phyloP scores from a whole-genome alignment of 352 stramenopile species.

The Salisapilia sapeloensis region DNA sequence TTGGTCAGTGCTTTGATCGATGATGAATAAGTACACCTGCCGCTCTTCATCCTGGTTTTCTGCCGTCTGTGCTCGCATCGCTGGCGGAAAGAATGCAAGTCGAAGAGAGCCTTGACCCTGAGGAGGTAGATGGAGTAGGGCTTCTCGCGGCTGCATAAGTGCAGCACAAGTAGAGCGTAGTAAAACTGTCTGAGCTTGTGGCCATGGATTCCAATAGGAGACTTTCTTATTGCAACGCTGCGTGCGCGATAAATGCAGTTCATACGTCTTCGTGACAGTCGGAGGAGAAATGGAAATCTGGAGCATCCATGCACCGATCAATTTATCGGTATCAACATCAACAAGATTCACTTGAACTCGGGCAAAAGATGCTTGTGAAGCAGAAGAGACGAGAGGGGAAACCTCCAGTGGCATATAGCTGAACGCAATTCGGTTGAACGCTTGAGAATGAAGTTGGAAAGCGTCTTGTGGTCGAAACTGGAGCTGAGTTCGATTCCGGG shows the following conservation, averaged over 20 bases:
- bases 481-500: slow-evolving; percentile 15
- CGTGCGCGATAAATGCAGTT: slow-evolving; percentile 45
- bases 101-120: slow-evolving; percentile 34
- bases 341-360: slow-evolving; percentile 74
- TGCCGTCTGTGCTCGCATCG: background rate
- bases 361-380: slow-evolving; percentile 2
- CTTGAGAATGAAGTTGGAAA: slow-evolving; percentile 79
- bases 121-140: slow-evolving; percentile 26
- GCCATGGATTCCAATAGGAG: slow-evolving; percentile 87
- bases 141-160: slow-evolving; percentile 57
- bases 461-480: slow-evolving; percentile 61
- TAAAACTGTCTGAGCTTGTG: slow-evolving; percentile 59
- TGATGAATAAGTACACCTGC: slow-evolving; percentile 85
- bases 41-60: slow-evolving; percentile 4
- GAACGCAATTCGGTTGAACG: slow-evolving; percentile 84
- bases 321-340: slow-evolving; percentile 78
- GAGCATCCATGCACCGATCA: slow-evolving; percentile 83
- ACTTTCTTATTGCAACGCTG: slow-evolving; percentile 83
- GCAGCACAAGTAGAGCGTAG: slow-evolving; percentile 64
- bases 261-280: slow-evolving; percentile 86
- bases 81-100: slow-evolving; percentile 15
- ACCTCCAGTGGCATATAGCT: slow-evolving; percentile 24
- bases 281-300: slow-evolving; percentile 55
- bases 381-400: slow-evolving; percentile 3
- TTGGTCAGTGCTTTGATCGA: slow-evolving; percentile 78